A percentile compares a stretch with the other conserved stretches of the same genome.
phyloP scores from a whole-genome alignment of 345 rosid species.

The Adansonia digitata region DNA sequence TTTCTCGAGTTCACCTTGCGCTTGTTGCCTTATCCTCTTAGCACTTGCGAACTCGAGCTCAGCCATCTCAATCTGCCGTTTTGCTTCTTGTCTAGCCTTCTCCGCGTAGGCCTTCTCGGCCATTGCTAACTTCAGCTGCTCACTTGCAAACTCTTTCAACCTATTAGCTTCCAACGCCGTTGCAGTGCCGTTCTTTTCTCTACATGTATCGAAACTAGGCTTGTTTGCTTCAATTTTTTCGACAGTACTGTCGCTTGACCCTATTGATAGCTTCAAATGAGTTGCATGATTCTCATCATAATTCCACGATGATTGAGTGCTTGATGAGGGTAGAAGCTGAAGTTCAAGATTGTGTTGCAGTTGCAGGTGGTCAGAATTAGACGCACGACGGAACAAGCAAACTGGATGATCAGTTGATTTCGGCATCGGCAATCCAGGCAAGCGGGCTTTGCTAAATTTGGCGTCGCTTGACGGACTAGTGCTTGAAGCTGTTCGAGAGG shows the following conservation, averaged over 20 bases:
- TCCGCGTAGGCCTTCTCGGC: slow-evolving; percentile 66
- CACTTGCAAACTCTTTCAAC: slow-evolving; percentile 45
- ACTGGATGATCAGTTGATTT: slow-evolving; percentile 23
- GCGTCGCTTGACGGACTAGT: slow-evolving; percentile 69
- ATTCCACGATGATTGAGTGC: slow-evolving; percentile 22
- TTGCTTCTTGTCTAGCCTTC: slow-evolving; percentile 60
- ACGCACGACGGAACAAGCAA: slow-evolving; percentile 18
- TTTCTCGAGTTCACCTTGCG: slow-evolving; percentile 61
- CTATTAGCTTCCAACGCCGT: slow-evolving; percentile 22
- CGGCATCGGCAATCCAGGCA: slow-evolving; percentile 19
- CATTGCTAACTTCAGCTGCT: slow-evolving; percentile 53
- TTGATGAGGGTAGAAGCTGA: slow-evolving; percentile 52
- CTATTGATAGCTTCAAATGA: slow-evolving; percentile 63
- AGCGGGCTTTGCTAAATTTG: slow-evolving; percentile 39
- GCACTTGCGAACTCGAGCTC: slow-evolving; percentile 68
- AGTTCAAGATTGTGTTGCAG: slow-evolving; percentile 57
- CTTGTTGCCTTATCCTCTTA: slow-evolving; percentile 63
- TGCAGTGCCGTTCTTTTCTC: slow-evolving; percentile 12
- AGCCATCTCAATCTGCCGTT: slow-evolving; percentile 68
- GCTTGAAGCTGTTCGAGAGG: slow-evolving; percentile 70
- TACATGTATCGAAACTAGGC: background rate
- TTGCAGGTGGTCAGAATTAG: slow-evolving; percentile 17
- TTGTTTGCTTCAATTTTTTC: background rate
- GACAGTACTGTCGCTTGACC: slow-evolving; percentile 24
- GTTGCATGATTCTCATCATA: slow-evolving; percentile 29